A percentile compares a stretch with the other conserved stretches of the same genome.
phyloP scores from a whole-genome alignment of 225 moss, liverwort and hornwort genomes.

The Thuidium tamariscinum region DNA sequence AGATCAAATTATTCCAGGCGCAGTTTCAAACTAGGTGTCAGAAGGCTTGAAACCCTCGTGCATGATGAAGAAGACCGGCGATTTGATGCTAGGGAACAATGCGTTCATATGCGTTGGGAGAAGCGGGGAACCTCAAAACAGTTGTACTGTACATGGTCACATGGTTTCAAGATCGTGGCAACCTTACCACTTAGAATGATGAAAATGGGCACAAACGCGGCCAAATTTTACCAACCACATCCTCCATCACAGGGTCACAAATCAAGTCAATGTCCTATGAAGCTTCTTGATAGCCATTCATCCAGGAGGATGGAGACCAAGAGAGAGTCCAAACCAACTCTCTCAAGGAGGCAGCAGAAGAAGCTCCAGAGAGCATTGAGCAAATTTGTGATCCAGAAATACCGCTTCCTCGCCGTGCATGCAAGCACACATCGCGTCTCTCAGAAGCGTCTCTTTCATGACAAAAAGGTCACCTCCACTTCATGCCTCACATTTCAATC shows the following conservation, averaged over 20 bases:
- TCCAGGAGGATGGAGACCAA: background rate
- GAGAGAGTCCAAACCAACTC: background rate
- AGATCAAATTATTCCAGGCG: background rate
- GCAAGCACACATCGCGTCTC: background rate
- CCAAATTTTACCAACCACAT: background rate
- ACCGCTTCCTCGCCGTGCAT: background rate
- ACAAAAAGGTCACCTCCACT: background rate
- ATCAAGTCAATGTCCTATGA: slow-evolving; percentile 56
- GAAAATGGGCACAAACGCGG: background rate
- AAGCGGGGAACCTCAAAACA: background rate
- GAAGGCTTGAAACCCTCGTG: background rate
- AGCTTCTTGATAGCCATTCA: slow-evolving; percentile 29
- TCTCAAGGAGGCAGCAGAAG: background rate
- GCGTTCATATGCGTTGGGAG: background rate
- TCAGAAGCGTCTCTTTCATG: background rate
- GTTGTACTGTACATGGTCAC: background rate
- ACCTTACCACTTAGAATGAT: background rate
- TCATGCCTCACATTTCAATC: background rate
- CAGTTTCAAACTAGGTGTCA: background rate
- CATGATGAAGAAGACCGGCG: background rate
- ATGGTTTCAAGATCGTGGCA: background rate
- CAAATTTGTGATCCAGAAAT: slow-evolving; percentile 30
- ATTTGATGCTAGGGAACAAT: background rate
- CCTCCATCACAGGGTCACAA: slow-evolving; percentile 28
- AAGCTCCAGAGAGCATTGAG: slow-evolving; percentile 71